phyloP scores from a whole-genome alignment of 441 rosid species.

The Pelargonium citronellum region DNA sequence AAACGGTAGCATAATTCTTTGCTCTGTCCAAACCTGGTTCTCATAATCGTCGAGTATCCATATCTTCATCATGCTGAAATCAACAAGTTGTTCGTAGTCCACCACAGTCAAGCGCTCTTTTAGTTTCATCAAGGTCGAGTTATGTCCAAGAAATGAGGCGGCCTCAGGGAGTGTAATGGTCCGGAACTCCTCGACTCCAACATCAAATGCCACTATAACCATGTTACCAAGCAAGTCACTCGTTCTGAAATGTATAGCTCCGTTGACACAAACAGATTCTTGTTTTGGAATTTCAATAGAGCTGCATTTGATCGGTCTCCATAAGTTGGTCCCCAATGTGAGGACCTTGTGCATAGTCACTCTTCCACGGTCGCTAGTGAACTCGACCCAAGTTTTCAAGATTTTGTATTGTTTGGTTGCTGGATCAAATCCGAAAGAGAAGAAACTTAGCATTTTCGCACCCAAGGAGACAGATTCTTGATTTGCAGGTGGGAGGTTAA shows the following conservation, averaged over 20 bases:
- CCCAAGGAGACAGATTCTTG: not conserved
- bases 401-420: not conserved
- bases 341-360: not conserved
- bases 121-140: not conserved
- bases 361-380: not conserved
- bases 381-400: not conserved
- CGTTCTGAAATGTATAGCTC: slow-evolving; percentile 3
- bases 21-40: not conserved
- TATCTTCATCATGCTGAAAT: not conserved
- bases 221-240: not conserved
- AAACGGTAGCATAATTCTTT: not conserved
- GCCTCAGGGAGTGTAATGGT: not conserved
- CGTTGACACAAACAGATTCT: slow-evolving; percentile 2
- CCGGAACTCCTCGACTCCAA: not conserved
- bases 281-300: not conserved
- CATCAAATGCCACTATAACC: not conserved
- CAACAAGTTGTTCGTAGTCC: not conserved
- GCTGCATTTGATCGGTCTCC: slow-evolving; percentile 3
- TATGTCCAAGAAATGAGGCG: not conserved
- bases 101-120: not conserved
- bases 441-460: not conserved
- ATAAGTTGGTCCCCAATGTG: not conserved
- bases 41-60: not conserved
- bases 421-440: slow-evolving; percentile 3
- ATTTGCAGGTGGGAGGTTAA: not conserved